Base-by-base conservation (phyloP, 108 stramenopile species). In the Cyclotella atomus region DNA sequence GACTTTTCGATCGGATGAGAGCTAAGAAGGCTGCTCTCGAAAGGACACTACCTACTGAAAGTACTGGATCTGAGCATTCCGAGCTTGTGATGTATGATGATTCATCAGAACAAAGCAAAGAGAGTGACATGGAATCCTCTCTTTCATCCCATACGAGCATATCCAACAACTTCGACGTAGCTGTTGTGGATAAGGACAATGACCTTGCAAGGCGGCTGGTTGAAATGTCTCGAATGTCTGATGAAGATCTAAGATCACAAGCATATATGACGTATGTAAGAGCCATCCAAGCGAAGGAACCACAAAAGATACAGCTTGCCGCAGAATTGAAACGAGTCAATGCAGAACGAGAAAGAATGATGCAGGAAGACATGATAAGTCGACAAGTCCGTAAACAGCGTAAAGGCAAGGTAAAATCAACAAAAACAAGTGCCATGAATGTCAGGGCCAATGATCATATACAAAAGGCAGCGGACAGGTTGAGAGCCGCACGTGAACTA, bases 161-260 rank as follows among this genome's bases (percentile, higher is more conserved):
- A 24, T 9, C 1, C 2, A 3, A 23, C 21, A 52, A 52, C 24
- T 23, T 46, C 27, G 12, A 38, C 2, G 17, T 8, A 35, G 19
- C 17, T 25, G 56, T 41, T 43, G 24, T 19, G 1, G 35, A 63
- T 14, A 38, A 59, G 17, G 30, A n/a, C 20, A 32, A 71, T 45
- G 60, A 72, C 23, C 41, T 70, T 20, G 50, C 67, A 16, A 45
- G 27, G 19, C 34, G 56, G 34, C 36, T 71, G 17, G 38, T 71
- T 41, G 61, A 62, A 62, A 72, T 62, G 60, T 9, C 55, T 19
- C 55, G 35, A 21, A 63, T 72, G 61, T 25, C 17, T 9, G 61
- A 72, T 25, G 71, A 72, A 46, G 71, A 72, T 23, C 61, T 41
- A 30, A 45, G 60, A 41, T 72, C 71, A 2, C 21, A 34, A 27